Evolutionary conservation across 176 grass and related monocot genomes (phyloP).

Genomic region (Musa troglodytarum): DNA sequence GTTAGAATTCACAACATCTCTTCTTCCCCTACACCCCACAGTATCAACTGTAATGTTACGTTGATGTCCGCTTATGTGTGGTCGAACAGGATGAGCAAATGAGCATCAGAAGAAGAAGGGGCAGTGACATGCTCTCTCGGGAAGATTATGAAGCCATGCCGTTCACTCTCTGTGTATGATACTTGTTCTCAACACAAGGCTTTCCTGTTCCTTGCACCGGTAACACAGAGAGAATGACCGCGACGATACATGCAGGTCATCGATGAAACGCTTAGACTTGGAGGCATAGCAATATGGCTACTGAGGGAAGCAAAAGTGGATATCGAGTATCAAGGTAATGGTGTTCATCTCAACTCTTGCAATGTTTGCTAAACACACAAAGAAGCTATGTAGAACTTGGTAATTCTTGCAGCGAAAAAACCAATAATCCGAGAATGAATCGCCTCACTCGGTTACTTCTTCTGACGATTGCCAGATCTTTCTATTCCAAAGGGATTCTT

Average conservation of each 20-base stretch:
- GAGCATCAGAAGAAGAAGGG: background rate
- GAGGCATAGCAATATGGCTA: constrained; percentile 12
- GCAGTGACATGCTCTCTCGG: background rate
- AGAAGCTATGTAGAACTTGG: too few relatives aligned
- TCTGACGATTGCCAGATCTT: constrained; percentile 2
- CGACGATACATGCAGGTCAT: background rate
- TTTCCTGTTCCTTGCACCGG: too few relatives aligned
- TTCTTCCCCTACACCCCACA: too few relatives aligned
- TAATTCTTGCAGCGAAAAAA: too few relatives aligned
- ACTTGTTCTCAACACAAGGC: background rate
- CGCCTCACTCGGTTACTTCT: background rate
- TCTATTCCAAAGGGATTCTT: constrained; percentile 3
- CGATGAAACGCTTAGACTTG: constrained; percentile 13
- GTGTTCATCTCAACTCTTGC: too few relatives aligned
- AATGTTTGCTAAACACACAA: too few relatives aligned
- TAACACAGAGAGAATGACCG: background rate
- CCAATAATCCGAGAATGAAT: too few relatives aligned
- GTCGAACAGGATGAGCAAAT: background rate
- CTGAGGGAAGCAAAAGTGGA: constrained; percentile 15
- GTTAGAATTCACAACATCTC: too few relatives aligned
- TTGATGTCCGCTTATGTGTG: background rate
- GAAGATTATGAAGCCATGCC: constrained; percentile 13
- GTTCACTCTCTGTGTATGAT: constrained; percentile 11
- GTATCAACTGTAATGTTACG: background rate
- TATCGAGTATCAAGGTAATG: constrained; percentile 9